Base-by-base conservation (phyloP, 306 rosid genomes). In the Glycine soja region DNA sequence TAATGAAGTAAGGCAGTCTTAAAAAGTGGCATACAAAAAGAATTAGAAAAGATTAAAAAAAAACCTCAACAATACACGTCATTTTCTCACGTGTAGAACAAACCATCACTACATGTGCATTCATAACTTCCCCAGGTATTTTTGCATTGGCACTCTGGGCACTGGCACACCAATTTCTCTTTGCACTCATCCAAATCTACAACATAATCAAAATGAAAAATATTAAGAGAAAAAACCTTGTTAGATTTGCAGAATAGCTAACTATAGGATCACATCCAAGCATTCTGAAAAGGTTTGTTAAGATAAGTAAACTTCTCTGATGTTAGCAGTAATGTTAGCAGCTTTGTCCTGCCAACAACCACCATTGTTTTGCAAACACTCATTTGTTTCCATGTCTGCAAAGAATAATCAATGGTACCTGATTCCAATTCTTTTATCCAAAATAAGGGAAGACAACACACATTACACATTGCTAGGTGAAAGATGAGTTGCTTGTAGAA, bases 121-220 rank as follows among this genome's bases (percentile, higher is more conserved):
- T 93, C 94, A 53, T 91, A 93, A 86, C 98, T 84, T 14, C 99
- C 99, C 99, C 99, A 95, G 7, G 96, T 95, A 64, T 95, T 81
- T 76, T 87, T 80, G 89, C 99, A 95, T 71, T 81, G 88, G 87
- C 99, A 95, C 34, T 93, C 93, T 57, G 97, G 78, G 84, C 99
- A 95, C 71, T 87, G 96, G 88, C 99, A 95, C 36, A 87, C 93
- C 46, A 65, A 7, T 87, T 89, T 91, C 81, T 91, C 96, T 82
- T 86, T 85, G 85, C 99, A 95, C 72, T 95, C 98, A 63, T 95
- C 92, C 64, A 95, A 87, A 84, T 95, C 99, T 95, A 83, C 64
- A 58, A 53, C 69, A 77, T 63, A 36, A 51, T 75, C 45, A 75
- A 66, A 67, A 61, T 62, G 46, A 59, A 47, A 81, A 71, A 73